Conservation (phyloP, 2,329 filamentous ascomycete species). For the Epichloe gansuensis region DNA sequence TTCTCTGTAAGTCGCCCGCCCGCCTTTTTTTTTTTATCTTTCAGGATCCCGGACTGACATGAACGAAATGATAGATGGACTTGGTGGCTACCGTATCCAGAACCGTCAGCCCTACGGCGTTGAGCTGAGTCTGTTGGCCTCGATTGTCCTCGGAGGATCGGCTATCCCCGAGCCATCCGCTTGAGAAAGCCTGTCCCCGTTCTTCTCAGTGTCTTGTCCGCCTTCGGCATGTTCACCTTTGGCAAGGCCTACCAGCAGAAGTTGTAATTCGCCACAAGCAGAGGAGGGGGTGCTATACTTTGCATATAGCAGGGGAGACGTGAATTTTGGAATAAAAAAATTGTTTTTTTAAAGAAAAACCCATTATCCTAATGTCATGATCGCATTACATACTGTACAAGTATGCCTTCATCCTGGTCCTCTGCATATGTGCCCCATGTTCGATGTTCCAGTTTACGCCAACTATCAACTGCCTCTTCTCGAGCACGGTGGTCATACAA, state of each 20-base stretch:
- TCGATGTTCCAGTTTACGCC: not conserved
- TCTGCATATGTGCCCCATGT: not conserved
- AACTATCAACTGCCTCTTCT: not conserved
- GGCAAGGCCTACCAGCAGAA: slow-evolving; percentile 50
- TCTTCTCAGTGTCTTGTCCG: slow-evolving; percentile 64
- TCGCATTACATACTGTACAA: not conserved
- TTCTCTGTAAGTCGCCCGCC: slow-evolving; percentile 36
- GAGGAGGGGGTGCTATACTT: not conserved
- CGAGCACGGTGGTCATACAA: not conserved
- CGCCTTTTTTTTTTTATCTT: too few species aligned
- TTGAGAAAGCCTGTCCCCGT: slow-evolving; percentile 74
- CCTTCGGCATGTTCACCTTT: slow-evolving; percentile 69
- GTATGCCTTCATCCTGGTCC: not conserved
- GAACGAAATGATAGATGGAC: slow-evolving; percentile 42
- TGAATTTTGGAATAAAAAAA: too few species aligned
- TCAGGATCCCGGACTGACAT: not conserved
- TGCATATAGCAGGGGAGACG: not conserved
- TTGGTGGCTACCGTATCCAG: slow-evolving; percentile 72
- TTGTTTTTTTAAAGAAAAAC: not conserved
- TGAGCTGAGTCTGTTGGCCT: slow-evolving; percentile 81
- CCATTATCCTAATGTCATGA: not conserved
- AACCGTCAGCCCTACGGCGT: slow-evolving; percentile 67
- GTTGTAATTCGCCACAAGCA: slow-evolving; percentile 16
- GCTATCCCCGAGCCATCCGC: slow-evolving; percentile 74
- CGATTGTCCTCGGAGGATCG: slow-evolving; percentile 69